Evolutionary conservation across 306 rosid genomes (phyloP), one percentile per base, ranked within the genome.

Genomic region (Rubus parviflorus): DNA sequence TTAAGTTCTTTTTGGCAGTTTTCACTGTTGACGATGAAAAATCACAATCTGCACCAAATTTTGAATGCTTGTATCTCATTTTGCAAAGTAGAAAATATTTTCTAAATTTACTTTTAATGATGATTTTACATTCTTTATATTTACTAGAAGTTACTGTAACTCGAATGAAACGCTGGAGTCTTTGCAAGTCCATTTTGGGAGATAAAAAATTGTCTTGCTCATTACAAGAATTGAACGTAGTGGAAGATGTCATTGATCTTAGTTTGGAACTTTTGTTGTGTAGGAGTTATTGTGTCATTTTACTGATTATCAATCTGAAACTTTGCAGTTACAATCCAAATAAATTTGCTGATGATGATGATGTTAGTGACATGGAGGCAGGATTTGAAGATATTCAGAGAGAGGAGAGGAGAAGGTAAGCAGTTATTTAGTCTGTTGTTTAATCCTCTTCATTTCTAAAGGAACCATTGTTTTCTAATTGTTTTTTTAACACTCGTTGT

Each of bases 401-500:
- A 84, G 99, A 95, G 80, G 99, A 95, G 86, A 73, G 13, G 43
- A 83, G 82, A 75, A 95, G 97, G 98, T 95, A 51, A 56, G 80
- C 73, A 19, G 77, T 76, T n/a, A 22, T 67, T 68, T 64, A 20
- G 61, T 4, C 37, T 45, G 70, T 19, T 66, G 20, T 66, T 30
- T 7, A 35, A 15, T 12, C 35, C 11, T 14, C 12, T 25, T 45
- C 5, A 68, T n/a, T 67, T 46, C 38, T 10, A n/a, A 41, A 9
- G 37, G 49, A 41, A 4, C 23, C 47, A 7, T 15, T 25, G 3
- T 47, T 25, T 19, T 43, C 53, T 53, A 16, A 10, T 49, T 22
- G 25, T 40, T 20, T 40, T 6, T 38, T 22, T 4, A 20, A 3
- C 65, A 10, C 49, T 16, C 0, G 11, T n/a, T 76, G 51, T 19